Conservation (phyloP, 306 rosid species). For the Lablab purpureus region DNA sequence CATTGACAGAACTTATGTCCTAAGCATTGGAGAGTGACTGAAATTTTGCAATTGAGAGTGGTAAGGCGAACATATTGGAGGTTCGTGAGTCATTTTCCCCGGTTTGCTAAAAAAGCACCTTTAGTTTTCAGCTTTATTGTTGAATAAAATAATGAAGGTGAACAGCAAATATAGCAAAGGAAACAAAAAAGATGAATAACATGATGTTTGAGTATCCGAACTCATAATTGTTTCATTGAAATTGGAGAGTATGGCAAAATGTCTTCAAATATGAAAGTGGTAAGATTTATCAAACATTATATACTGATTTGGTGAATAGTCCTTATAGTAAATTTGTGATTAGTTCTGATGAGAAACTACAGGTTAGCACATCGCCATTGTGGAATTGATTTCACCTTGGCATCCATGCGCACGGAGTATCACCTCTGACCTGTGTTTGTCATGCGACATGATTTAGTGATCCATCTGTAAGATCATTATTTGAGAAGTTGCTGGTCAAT, state of each 20-base stretch:
- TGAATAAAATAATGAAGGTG: background rate
- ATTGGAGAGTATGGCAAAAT: background rate
- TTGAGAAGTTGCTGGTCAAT: slow-evolving; percentile 70
- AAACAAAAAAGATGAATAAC: background rate
- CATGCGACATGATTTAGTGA: too few relatives aligned
- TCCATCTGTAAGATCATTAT: slow-evolving; percentile 58
- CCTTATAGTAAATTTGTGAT: too few relatives aligned
- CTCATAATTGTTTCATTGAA: background rate
- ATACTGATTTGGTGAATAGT: background rate
- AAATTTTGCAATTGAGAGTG: background rate
- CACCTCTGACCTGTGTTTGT: background rate
- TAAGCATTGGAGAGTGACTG: background rate
- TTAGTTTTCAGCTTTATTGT: background rate
- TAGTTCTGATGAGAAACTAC: background rate
- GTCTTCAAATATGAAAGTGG: background rate
- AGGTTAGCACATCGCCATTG: background rate
- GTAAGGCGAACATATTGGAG: background rate
- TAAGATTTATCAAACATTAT: background rate
- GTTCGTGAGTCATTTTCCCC: background rate
- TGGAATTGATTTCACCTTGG: background rate
- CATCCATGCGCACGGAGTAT: background rate
- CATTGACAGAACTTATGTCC: background rate
- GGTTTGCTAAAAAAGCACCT: background rate
- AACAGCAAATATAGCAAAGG: background rate
- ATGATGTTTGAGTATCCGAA: background rate